A percentile compares a stretch with the other conserved stretches of the same genome.
phyloP scores from a whole-genome alignment of 176 grass and related monocot genomes.

The Themeda triandra region DNA sequence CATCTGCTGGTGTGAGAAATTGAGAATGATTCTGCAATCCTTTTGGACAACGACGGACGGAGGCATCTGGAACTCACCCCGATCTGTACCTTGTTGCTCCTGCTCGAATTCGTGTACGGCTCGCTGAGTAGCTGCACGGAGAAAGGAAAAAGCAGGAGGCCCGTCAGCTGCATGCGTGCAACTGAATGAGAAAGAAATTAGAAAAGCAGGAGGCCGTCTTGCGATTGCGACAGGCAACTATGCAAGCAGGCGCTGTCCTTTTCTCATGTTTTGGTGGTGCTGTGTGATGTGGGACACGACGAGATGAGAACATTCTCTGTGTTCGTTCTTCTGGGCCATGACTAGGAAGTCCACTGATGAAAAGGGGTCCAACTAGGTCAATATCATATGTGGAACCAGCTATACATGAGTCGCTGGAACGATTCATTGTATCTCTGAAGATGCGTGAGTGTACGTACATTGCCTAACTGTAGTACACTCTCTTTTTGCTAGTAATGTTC shows the following conservation, averaged over 20 bases:
- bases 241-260: constrained; percentile 27
- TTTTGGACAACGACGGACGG: neutral
- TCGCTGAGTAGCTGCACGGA: constrained; percentile 85
- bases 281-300: constrained; percentile 5
- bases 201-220: neutral
- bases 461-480: constrained; percentile 21
- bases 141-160: constrained; percentile 15
- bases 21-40: neutral
- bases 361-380: constrained; percentile 40
- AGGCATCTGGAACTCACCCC: neutral
- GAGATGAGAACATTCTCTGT: constrained; percentile 52
- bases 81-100: constrained; percentile 57
- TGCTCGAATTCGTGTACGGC: constrained; percentile 69
- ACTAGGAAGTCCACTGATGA: constrained; percentile 54
- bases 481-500: constrained; percentile 34
- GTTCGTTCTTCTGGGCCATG: constrained; percentile 32
- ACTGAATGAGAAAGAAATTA: neutral
- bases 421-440: constrained; percentile 47
- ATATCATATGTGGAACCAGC: constrained; percentile 55
- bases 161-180: constrained; percentile 20
- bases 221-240: constrained; percentile 21
- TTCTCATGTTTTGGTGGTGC: constrained; percentile 37
- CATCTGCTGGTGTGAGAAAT: neutral
- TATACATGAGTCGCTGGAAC: constrained; percentile 26
- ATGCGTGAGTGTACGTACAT: neutral